Base-by-base conservation (phyloP, 768 basidiomycete genomes). In the Trametes elegans region DNA sequence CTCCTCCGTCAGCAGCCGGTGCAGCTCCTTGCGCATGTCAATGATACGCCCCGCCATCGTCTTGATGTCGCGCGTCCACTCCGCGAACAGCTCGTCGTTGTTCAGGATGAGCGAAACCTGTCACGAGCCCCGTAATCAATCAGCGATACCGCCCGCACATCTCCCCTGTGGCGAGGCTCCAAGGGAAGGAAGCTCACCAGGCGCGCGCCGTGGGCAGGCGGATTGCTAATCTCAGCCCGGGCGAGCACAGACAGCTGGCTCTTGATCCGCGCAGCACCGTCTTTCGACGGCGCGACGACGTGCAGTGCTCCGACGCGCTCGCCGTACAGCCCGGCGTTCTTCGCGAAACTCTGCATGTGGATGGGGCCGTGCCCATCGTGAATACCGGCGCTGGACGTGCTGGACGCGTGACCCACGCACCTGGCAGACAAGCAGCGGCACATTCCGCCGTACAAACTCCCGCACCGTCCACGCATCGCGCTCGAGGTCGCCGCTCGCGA, bases 291-390 rank as follows among this genome's bases (percentile, higher is more conserved):
- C 8, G 85, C 77, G 29, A 97, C 80, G 49, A 98, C 69, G 71
- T 97, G 94, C 57, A 98, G 75, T n/a, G 93, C 93, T 18, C 95
- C 95, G 39, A 96, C 82, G 10, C 95, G 91, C 73, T 98, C 93
- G 21, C 92, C 88, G 68, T 98, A 98, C 69, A 98, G 68, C 18
- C 95, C 96, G 24, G 93, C 93, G 67, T 96, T 96, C 79, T 96
- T 95, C 27, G 97, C 96, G 73, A 97, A 99, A 69, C 91, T 94
- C 89, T 98, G 74, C 19, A 35, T 36, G 43, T 18, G 18, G 44
- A 51, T 7, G 19, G 43, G 28, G 28, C 32, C 7, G 13, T 43
- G 34, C 52, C n/a, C 1, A 10, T 18, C n/a, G 29, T 16, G 24
- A 26, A 43, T 43, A 23, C 28, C 6, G 28, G 3, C 10, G 2